phyloP scores from a whole-genome alignment of 495 filamentous ascomycete species.

The Aspergillus leporis region DNA sequence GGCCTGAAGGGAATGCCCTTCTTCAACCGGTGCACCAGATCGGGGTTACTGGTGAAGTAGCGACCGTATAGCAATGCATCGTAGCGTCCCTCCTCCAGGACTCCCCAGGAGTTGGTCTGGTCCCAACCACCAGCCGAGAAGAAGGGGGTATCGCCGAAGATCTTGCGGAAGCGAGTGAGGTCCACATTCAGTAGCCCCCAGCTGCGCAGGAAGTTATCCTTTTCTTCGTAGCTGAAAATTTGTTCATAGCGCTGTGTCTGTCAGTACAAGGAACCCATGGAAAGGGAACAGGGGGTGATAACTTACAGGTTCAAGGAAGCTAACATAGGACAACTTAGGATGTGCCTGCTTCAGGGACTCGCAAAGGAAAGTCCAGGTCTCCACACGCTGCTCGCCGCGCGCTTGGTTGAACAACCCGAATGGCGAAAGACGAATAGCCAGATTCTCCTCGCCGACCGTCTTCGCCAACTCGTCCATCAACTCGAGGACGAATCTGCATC shows the following conservation, averaged over 20 bases:
- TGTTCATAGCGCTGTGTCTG: slow-evolving; percentile 47
- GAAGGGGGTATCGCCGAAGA: slow-evolving; percentile 50
- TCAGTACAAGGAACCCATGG: not conserved
- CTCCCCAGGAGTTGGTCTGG: slow-evolving; percentile 46
- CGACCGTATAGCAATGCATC: slow-evolving; percentile 34
- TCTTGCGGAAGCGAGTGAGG: slow-evolving; percentile 39
- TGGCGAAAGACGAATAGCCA: slow-evolving; percentile 35
- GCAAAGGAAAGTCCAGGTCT: slow-evolving; percentile 52
- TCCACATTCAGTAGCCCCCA: slow-evolving; percentile 45
- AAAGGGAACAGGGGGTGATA: not conserved
- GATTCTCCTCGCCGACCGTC: slow-evolving; percentile 30
- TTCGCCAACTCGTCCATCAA: slow-evolving; percentile 34
- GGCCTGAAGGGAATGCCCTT: slow-evolving; percentile 14
- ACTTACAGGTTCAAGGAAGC: slow-evolving; percentile 53
- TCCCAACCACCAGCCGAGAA: slow-evolving; percentile 51
- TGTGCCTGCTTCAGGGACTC: slow-evolving; percentile 48
- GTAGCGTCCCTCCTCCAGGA: slow-evolving; percentile 43
- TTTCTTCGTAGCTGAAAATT: slow-evolving; percentile 45
- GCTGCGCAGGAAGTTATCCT: slow-evolving; percentile 43
- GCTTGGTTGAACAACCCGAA: slow-evolving; percentile 54
- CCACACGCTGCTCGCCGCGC: slow-evolving; percentile 47
- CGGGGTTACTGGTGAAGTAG: slow-evolving; percentile 28
- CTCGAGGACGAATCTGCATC: slow-evolving; percentile 44
- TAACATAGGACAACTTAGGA: slow-evolving; percentile 49
- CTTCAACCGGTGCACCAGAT: slow-evolving; percentile 22